Percentiles rank a stretch among this genome's conserved stretches.
These are phyloP conservation scores for Magnolia kwangsiensis DNA, from an alignment of 164 flowering plant species.

Conservation along the genomic window DNA sequence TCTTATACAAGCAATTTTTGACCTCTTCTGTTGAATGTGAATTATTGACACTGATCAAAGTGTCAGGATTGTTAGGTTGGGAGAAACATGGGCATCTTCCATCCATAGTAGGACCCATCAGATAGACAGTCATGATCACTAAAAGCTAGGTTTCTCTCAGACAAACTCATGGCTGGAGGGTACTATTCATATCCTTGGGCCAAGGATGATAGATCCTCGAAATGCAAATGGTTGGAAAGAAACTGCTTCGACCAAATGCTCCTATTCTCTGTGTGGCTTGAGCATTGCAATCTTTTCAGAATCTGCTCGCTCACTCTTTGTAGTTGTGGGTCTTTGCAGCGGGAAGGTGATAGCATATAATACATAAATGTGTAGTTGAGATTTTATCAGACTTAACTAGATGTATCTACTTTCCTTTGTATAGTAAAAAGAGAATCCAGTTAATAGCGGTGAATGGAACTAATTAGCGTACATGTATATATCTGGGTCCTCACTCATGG, in stretches of 20 bases:
- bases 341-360: too few relatives aligned
- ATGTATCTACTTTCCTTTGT: too few relatives aligned
- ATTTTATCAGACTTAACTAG: too few relatives aligned
- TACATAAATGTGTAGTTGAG: too few relatives aligned
- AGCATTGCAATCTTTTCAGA: not conserved
- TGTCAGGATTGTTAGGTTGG: not conserved
- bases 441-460: too few relatives aligned
- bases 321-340: too few relatives aligned
- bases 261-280: not conserved
- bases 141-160: not conserved
- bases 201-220: not conserved
- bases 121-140: not conserved
- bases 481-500: too few relatives aligned
- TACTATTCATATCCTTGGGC: not conserved
- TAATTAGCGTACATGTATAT: too few relatives aligned
- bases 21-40: not conserved
- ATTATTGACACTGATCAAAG: not conserved
- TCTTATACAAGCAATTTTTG: not conserved
- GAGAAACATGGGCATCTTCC: too few relatives aligned
- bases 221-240: not conserved
- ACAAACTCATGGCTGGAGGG: not conserved
- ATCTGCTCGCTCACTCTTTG: not conserved
- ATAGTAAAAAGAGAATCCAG: too few relatives aligned
- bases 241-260: not conserved
- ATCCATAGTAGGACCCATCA: not conserved